Percentiles rank a stretch among this genome's conserved stretches.
phyloP scores from a whole-genome alignment of 441 rosid species.

The Pelargonium australe region DNA sequence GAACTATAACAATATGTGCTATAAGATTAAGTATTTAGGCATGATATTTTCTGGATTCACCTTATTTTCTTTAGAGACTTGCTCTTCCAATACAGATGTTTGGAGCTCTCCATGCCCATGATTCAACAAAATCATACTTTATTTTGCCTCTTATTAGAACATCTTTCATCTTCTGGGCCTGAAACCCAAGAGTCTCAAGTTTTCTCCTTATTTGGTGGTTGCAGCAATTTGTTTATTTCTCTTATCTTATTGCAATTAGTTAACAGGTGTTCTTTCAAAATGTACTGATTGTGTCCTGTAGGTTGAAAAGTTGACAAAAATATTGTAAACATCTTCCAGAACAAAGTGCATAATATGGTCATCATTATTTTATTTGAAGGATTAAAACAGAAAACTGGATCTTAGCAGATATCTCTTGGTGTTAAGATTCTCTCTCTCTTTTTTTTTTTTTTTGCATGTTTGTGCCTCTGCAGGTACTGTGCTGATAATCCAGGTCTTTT shows the following conservation, averaged over 20 bases:
- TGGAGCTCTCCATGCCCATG: not conserved
- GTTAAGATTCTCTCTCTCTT: constrained; percentile 1
- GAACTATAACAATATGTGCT: not conserved
- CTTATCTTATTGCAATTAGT: not conserved
- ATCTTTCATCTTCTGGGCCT: not conserved
- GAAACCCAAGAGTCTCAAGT: not conserved
- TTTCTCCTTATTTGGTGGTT: not conserved
- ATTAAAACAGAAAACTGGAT: not conserved
- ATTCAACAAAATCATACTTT: not conserved
- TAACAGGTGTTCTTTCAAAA: not conserved
- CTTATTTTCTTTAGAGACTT: not conserved
- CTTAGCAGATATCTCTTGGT: not conserved
- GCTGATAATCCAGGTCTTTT: constrained; percentile 94
- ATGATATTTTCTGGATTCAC: constrained; percentile 4
- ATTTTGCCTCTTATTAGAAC: not conserved
- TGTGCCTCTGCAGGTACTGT: constrained; percentile 68
- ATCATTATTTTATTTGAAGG: constrained; percentile 1
- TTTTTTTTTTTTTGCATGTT: constrained; percentile 22
- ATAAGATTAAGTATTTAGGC: not conserved
- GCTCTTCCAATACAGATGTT: not conserved
- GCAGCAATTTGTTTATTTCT: not conserved
- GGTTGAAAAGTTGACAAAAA: not conserved
- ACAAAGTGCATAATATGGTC: not conserved
- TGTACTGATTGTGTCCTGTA: not conserved
- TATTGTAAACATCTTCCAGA: not conserved